Evolutionary conservation across 2,329 filamentous ascomycete species (phyloP).

Genomic region (Clathrospora elynae): DNA sequence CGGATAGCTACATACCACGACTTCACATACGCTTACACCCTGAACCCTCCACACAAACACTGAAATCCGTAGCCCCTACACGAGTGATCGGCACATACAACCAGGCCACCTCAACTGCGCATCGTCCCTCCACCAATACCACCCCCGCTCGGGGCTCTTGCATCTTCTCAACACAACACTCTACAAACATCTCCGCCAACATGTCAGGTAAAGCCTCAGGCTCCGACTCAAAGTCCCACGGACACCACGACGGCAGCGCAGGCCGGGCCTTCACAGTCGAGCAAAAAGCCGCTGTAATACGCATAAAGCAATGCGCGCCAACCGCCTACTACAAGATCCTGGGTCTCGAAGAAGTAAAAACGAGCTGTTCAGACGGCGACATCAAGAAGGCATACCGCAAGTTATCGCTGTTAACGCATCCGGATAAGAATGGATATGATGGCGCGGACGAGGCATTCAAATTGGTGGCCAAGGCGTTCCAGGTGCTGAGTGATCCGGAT

Average conservation of each 20-base stretch:
- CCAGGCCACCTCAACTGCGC: conserved; percentile 10
- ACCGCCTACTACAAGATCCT: conserved; percentile 98
- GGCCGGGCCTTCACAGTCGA: conserved; percentile 82
- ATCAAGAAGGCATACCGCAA: conserved; percentile 99
- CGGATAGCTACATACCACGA: conserved; percentile 24
- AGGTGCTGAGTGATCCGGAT: conserved; percentile 88
- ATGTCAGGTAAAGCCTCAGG: conserved; percentile 55
- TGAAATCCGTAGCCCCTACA: neutral
- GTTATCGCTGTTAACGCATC: conserved; percentile 90
- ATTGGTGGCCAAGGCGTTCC: conserved; percentile 93
- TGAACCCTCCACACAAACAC: neutral
- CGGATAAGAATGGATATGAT: conserved; percentile 97
- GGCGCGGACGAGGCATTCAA: conserved; percentile 98
- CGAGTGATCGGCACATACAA: neutral
- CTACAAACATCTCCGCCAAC: conserved; percentile 10
- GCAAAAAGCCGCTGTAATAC: conserved; percentile 87
- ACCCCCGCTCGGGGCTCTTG: conserved; percentile 13
- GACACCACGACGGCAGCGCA: conserved; percentile 77
- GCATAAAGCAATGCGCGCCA: conserved; percentile 80
- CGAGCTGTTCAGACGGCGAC: conserved; percentile 75
- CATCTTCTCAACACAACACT: conserved; percentile 2
- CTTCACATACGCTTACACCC: conserved; percentile 2
- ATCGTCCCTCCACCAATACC: conserved; percentile 11
- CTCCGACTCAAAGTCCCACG: conserved; percentile 55
- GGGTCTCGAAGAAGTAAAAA: conserved; percentile 67